Percentiles rank a stretch among this genome's conserved stretches.
Evolutionary conservation across 192 early-diverging fungal genomes (phyloP).

Genomic region (Irineochytrium annulatum): DNA sequence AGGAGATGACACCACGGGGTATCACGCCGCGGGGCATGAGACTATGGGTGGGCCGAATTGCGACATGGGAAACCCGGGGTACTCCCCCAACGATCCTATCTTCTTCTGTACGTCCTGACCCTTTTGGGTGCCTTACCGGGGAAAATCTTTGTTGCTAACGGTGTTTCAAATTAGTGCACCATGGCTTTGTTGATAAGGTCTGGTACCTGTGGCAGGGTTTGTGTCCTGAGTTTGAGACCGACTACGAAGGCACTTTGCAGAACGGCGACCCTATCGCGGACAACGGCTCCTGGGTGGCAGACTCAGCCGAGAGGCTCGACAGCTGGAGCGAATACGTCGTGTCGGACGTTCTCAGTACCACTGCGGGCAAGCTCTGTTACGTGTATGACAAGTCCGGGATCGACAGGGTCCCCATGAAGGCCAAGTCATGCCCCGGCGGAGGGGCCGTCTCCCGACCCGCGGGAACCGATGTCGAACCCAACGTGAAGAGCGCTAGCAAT

Average conservation of each 20-base stretch:
- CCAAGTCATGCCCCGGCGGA: too few species aligned
- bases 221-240: constrained; percentile 6
- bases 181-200: constrained; percentile 31
- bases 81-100: constrained; percentile 7
- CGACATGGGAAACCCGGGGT: constrained; percentile 10
- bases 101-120: constrained; percentile 4
- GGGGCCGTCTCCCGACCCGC: too few species aligned
- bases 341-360: too few species aligned
- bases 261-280: not conserved
- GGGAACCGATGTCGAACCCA: too few species aligned
- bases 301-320: not conserved
- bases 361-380: too few species aligned
- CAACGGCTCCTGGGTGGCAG: not conserved
- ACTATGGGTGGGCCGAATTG: not conserved
- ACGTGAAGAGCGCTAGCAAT: too few species aligned
- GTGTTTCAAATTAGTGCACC: constrained; percentile 20
- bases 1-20: constrained; percentile 11
- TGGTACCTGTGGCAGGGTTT: constrained; percentile 29
- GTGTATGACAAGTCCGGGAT: too few species aligned
- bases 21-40: constrained; percentile 12
- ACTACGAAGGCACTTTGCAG: constrained; percentile 16
- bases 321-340: too few species aligned
- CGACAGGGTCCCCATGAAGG: too few species aligned
- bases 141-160: not conserved
- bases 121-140: not conserved